Evolutionary conservation across 768 basidiomycete genomes (phyloP).

Genomic region (Pholiota microspora): DNA sequence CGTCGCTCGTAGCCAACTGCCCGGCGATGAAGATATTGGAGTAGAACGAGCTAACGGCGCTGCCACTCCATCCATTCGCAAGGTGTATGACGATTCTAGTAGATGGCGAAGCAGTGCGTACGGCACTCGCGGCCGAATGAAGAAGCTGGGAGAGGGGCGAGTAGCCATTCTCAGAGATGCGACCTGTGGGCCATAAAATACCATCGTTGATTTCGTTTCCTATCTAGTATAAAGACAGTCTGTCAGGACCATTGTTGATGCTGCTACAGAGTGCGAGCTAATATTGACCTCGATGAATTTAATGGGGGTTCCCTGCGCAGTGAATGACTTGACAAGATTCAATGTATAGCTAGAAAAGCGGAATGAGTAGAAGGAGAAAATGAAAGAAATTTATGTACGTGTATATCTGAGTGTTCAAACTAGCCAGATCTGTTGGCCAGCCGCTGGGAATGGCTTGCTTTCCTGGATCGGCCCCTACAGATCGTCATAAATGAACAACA

Average conservation of each 20-base stretch:
- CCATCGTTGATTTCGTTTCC: constrained; percentile 70
- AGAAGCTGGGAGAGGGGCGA: constrained; percentile 55
- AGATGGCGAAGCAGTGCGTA: constrained; percentile 43
- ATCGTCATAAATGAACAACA: background rate
- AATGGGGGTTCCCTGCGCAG: constrained; percentile 51
- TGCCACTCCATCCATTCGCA: constrained; percentile 59
- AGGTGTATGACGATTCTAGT: constrained; percentile 57
- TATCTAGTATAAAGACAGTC: constrained; percentile 30
- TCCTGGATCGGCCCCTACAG: constrained; percentile 62
- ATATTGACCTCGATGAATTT: constrained; percentile 45
- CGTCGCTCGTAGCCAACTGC: constrained; percentile 43
- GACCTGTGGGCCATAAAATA: constrained; percentile 58
- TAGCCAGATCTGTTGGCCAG: constrained; percentile 50
- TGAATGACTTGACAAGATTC: constrained; percentile 49
- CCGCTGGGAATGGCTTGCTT: constrained; percentile 56
- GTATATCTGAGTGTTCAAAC: constrained; percentile 57
- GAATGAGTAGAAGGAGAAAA: background rate
- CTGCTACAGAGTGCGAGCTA: background rate
- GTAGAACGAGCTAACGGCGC: constrained; percentile 46
- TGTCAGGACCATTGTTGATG: background rate
- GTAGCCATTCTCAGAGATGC: constrained; percentile 51
- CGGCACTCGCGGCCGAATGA: constrained; percentile 58
- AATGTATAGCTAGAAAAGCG: constrained; percentile 43
- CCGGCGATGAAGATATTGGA: constrained; percentile 51
- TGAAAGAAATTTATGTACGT: constrained; percentile 30